phyloP scores from a whole-genome alignment of 2,329 filamentous ascomycete genomes.

The Cytospora piceicola region DNA sequence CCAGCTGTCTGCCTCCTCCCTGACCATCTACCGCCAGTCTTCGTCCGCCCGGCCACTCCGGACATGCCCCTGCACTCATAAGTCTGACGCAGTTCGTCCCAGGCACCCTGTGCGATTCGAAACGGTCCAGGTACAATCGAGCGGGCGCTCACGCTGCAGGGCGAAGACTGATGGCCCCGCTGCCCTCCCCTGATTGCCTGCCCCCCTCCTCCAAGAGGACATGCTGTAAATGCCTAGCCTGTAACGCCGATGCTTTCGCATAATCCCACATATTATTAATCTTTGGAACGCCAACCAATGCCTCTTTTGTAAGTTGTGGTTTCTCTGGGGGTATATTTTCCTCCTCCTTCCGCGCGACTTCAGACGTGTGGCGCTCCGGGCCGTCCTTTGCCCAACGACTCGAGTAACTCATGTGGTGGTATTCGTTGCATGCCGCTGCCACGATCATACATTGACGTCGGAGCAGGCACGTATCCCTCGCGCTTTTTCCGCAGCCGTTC shows the following conservation, averaged over 20 bases:
- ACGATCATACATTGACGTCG: conserved; percentile 66
- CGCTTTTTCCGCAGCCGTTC: conserved; percentile 77
- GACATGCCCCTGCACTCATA: not conserved
- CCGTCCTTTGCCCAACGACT: conserved; percentile 54
- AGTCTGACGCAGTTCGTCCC: not conserved
- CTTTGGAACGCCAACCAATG: conserved; percentile 28
- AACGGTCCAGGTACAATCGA: not conserved
- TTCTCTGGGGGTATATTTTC: conserved; percentile 19
- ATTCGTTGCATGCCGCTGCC: conserved; percentile 62
- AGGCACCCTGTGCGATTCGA: not conserved
- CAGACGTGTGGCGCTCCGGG: conserved; percentile 57
- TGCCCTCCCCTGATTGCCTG: conserved; percentile 3
- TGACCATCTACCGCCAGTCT: not conserved
- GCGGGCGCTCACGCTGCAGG: not conserved
- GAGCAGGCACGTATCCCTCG: conserved; percentile 80
- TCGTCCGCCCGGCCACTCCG: not conserved
- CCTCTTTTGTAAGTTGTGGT: conserved; percentile 13
- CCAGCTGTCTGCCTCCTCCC: conserved; percentile 1
- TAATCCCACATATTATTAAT: conserved; percentile 19
- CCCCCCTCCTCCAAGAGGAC: not conserved
- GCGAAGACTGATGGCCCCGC: not conserved
- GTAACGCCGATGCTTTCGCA: conserved; percentile 28
- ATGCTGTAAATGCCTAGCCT: conserved; percentile 20
- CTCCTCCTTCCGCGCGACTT: conserved; percentile 30
- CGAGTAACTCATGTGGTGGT: conserved; percentile 63